Conservation (phyloP, 805 yeast species). For the Kuraishia piskuri region DNA sequence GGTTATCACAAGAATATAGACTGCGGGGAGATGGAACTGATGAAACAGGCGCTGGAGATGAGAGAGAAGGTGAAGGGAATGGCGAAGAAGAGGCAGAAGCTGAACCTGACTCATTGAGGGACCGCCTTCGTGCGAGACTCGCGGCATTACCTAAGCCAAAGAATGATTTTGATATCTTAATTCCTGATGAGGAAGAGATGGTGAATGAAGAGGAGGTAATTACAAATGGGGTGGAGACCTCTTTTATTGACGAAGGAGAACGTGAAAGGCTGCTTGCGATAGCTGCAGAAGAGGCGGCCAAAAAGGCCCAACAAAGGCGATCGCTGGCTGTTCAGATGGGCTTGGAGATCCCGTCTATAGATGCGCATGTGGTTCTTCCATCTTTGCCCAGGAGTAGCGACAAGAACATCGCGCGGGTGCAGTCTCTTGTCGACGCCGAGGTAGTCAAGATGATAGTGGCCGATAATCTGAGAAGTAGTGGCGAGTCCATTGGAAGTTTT, state of each 20-base stretch:
- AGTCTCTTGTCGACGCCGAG: conserved; percentile 21
- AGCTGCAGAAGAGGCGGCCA: background rate
- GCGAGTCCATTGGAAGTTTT: conserved; percentile 11
- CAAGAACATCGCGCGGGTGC: background rate
- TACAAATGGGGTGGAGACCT: background rate
- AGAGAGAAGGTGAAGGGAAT: conserved; percentile 6
- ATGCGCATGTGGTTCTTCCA: background rate
- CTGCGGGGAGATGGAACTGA: conserved; percentile 8
- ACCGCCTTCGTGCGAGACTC: conserved; percentile 11
- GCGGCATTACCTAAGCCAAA: conserved; percentile 12
- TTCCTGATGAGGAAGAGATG: conserved; percentile 22
- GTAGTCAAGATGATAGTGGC: conserved; percentile 28
- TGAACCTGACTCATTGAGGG: conserved; percentile 7
- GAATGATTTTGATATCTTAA: conserved; percentile 36
- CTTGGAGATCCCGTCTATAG: conserved; percentile 25
- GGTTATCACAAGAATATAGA: conserved; percentile 1
- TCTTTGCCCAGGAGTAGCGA: background rate
- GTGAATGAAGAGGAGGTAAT: conserved; percentile 7
- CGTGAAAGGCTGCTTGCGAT: conserved; percentile 14
- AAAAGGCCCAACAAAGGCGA: conserved; percentile 23
- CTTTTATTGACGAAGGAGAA: conserved; percentile 17
- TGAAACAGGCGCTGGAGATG: conserved; percentile 9
- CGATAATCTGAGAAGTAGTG: conserved; percentile 28
- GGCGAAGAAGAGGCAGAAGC: background rate
- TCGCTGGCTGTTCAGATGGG: conserved; percentile 39